These are phyloP conservation scores for Dryas drummondii DNA, from an alignment of 306 rosid species.

Conservation along the genomic window DNA sequence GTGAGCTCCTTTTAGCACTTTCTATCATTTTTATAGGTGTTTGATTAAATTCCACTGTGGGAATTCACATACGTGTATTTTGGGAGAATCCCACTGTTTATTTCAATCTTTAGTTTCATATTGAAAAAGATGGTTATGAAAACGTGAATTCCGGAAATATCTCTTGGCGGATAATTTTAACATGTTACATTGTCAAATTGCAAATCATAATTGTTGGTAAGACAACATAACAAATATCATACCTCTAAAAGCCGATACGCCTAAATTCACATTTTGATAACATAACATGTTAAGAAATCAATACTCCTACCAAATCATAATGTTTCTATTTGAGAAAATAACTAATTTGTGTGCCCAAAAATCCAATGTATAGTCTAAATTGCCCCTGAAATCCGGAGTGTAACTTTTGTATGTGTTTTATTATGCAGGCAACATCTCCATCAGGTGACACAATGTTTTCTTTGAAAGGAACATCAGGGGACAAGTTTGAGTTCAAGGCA, in stretches of 20 bases:
- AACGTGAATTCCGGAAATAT: no score
- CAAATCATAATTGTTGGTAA: background rate
- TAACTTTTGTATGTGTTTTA: background rate
- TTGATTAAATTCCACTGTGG: no score
- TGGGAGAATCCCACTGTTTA: no score
- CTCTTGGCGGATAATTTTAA: no score
- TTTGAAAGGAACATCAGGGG: background rate
- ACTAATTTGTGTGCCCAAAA: background rate
- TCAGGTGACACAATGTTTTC: background rate
- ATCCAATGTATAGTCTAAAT: no score
- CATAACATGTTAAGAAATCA: background rate
- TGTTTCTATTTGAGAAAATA: background rate
- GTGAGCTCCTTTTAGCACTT: background rate
- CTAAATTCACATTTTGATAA: background rate
- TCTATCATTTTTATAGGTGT: background rate
- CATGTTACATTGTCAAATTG: background rate
- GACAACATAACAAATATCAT: no score
- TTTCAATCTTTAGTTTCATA: no score
- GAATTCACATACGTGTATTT: no score
- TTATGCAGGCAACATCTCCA: background rate
- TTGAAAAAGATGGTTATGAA: no score
- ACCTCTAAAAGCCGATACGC: no score
- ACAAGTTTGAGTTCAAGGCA: slow-evolving; percentile 7
- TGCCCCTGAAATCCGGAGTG: background rate
- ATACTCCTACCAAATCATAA: background rate